These are phyloP conservation scores for Diplodia seriata DNA, from an alignment of 2,329 filamentous ascomycete species.

Conservation along the genomic window DNA sequence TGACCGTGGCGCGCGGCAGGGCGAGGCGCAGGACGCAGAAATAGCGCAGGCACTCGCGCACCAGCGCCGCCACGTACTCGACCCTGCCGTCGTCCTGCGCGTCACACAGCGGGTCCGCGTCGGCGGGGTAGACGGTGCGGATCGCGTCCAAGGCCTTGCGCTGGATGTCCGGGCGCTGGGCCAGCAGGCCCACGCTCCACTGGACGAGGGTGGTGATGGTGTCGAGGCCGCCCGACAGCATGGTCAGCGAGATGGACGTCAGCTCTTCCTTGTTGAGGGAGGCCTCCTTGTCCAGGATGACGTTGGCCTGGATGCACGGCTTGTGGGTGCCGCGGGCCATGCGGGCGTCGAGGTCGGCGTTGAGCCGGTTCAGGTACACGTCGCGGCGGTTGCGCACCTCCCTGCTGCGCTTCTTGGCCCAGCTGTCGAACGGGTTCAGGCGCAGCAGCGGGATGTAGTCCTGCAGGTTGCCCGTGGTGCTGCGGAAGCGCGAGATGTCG, in stretches of 20 bases:
- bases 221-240: constrained; percentile 71
- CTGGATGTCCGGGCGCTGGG: constrained; percentile 67
- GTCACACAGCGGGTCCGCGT: constrained; percentile 64
- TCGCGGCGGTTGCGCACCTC: constrained; percentile 68
- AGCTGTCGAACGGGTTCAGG: constrained; percentile 61
- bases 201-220: constrained; percentile 71
- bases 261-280: constrained; percentile 68
- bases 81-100: constrained; percentile 69
- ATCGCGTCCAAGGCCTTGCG: constrained; percentile 66
- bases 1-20: constrained; percentile 67
- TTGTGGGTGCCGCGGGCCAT: constrained; percentile 67
- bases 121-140: constrained; percentile 56
- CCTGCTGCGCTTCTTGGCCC: constrained; percentile 47
- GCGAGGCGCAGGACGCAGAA: constrained; percentile 69
- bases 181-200: constrained; percentile 68
- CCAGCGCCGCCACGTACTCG: constrained; percentile 67
- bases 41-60: constrained; percentile 67
- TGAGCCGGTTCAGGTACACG: constrained; percentile 64
- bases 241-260: constrained; percentile 70
- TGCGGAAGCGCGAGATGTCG: constrained; percentile 65
- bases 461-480: constrained; percentile 66
- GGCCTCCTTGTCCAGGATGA: constrained; percentile 69
- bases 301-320: constrained; percentile 71
- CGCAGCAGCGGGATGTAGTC: constrained; percentile 67
- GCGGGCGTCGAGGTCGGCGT: constrained; percentile 64